A percentile compares a stretch with the other conserved stretches of the same genome.
Evolutionary conservation across 2,329 filamentous ascomycete species (phyloP).

Genomic region (Lasiodiplodia gonubiensis): DNA sequence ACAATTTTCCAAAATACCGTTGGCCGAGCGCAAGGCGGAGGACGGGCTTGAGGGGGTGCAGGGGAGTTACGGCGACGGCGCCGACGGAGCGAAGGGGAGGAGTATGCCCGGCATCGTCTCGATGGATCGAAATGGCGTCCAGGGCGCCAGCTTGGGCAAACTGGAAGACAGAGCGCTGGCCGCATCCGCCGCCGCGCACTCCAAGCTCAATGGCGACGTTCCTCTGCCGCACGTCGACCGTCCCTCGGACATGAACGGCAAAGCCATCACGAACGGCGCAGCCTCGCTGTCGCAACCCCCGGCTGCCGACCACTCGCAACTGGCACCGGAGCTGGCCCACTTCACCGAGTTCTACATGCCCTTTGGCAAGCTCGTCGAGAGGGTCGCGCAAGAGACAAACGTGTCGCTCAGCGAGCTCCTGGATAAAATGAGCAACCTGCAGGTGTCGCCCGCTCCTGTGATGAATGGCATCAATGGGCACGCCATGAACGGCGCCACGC

Average conservation of each 20-base stretch:
- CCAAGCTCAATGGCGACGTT: slow-evolving; percentile 28
- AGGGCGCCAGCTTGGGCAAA: slow-evolving; percentile 39
- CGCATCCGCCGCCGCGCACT: slow-evolving; percentile 1
- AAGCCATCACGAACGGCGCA: slow-evolving; percentile 25
- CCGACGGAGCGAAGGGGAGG: slow-evolving; percentile 38
- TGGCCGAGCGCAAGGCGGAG: slow-evolving; percentile 29
- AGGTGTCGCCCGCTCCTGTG: slow-evolving; percentile 56
- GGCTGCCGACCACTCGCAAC: slow-evolving; percentile 32
- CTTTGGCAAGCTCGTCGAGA: slow-evolving; percentile 74
- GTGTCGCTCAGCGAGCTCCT: slow-evolving; percentile 76
- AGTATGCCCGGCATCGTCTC: slow-evolving; percentile 57
- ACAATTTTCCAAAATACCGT: slow-evolving; percentile 27
- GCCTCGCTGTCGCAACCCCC: slow-evolving; percentile 29
- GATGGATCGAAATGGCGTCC: slow-evolving; percentile 53
- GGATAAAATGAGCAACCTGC: slow-evolving; percentile 71
- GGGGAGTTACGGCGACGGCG: slow-evolving; percentile 41
- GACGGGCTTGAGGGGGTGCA: slow-evolving; percentile 27
- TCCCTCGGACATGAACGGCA: slow-evolving; percentile 24
- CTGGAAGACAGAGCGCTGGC: slow-evolving; percentile 17
- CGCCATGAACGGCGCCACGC: slow-evolving; percentile 39
- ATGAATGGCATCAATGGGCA: slow-evolving; percentile 47
- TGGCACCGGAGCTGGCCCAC: slow-evolving; percentile 65
- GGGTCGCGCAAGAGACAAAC: slow-evolving; percentile 83
- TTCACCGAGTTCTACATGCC: slow-evolving; percentile 76
- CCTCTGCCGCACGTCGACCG: slow-evolving; percentile 24